phyloP scores from a whole-genome alignment of 768 basidiomycete species.

The Filobasidium floriforme region DNA sequence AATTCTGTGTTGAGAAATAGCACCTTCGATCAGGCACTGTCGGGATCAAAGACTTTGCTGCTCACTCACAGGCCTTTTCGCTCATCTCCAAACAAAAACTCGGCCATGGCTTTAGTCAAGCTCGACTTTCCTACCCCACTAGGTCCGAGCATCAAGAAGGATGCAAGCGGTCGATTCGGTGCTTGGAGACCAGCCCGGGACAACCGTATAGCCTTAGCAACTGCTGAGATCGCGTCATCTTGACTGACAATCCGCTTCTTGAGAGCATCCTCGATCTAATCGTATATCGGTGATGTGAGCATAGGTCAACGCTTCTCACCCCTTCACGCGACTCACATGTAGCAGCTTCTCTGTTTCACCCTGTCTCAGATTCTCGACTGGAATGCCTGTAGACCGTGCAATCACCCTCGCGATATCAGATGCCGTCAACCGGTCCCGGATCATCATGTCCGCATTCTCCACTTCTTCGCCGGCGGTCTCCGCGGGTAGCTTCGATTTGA shows the following conservation, averaged over 20 bases:
- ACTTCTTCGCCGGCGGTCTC: slow-evolving; percentile 48
- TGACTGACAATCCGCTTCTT: slow-evolving; percentile 76
- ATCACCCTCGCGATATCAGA: slow-evolving; percentile 83
- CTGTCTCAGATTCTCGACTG: slow-evolving; percentile 76
- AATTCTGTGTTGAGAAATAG: slow-evolving; percentile 50
- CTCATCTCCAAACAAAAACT: slow-evolving; percentile 84
- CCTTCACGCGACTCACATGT: slow-evolving; percentile 54
- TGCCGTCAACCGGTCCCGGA: slow-evolving; percentile 81
- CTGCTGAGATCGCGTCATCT: slow-evolving; percentile 72
- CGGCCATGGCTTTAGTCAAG: slow-evolving; percentile 76
- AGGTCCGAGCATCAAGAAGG: slow-evolving; percentile 64
- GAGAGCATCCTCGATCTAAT: slow-evolving; percentile 83
- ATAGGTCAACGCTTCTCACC: not conserved
- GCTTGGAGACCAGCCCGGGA: slow-evolving; percentile 85
- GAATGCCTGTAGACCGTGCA: slow-evolving; percentile 81
- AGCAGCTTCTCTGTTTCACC: slow-evolving; percentile 85
- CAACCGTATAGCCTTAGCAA: slow-evolving; percentile 84
- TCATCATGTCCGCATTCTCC: slow-evolving; percentile 57
- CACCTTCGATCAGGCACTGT: not conserved
- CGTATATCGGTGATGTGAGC: not conserved
- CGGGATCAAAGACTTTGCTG: not conserved
- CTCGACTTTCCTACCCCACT: slow-evolving; percentile 62
- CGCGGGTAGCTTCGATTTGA: slow-evolving; percentile 63
- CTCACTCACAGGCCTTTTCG: slow-evolving; percentile 67
- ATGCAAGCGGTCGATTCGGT: slow-evolving; percentile 80